Percentiles rank a stretch among this genome's conserved stretches.
phyloP scores from a whole-genome alignment of 2,329 filamentous ascomycete genomes.

The Neospermospora avenae region DNA sequence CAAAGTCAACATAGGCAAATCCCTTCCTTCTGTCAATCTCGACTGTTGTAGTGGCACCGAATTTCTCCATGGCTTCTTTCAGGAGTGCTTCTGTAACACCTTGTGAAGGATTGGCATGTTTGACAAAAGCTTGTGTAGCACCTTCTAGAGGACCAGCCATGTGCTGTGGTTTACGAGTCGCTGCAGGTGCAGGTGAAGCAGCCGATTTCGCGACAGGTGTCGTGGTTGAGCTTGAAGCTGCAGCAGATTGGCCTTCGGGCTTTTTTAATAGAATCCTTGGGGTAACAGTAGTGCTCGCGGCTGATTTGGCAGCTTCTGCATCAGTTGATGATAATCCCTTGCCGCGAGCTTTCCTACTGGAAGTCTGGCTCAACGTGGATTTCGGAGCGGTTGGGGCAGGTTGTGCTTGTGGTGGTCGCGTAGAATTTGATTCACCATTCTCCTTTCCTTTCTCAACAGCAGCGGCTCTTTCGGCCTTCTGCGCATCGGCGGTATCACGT shows the following conservation, averaged over 20 bases:
- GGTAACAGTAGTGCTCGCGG: constrained; percentile 30
- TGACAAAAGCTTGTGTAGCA: constrained; percentile 69
- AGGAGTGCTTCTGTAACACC: constrained; percentile 83
- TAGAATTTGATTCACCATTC: constrained; percentile 2
- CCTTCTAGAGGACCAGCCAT: constrained; percentile 39
- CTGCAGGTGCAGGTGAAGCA: constrained; percentile 11
- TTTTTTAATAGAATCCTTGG: constrained; percentile 42
- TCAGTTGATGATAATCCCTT: constrained; percentile 35
- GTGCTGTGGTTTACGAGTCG: constrained; percentile 31
- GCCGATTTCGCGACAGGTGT: constrained; percentile 25
- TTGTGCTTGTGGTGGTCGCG: constrained; percentile 5
- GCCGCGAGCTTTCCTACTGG: constrained; percentile 35
- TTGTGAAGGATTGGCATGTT: constrained; percentile 84
- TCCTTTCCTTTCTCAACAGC: constrained; percentile 22
- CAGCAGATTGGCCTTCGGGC: constrained; percentile 29
- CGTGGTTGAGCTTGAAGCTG: constrained; percentile 30
- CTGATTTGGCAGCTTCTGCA: constrained; percentile 16
- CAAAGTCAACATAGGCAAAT: constrained; percentile 90
- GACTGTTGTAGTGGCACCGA: constrained; percentile 72
- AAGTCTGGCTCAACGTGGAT: constrained; percentile 19
- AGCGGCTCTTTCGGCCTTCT: constrained; percentile 30
- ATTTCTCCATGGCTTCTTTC: constrained; percentile 68
- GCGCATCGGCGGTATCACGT: constrained; percentile 43
- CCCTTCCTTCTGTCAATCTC: constrained; percentile 95
- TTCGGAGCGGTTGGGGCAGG: constrained; percentile 34